Evolutionary conservation across 2,329 filamentous ascomycete species (phyloP), one percentile per base, ranked within the genome.

Genomic region (Juglanconis sp.): DNA sequence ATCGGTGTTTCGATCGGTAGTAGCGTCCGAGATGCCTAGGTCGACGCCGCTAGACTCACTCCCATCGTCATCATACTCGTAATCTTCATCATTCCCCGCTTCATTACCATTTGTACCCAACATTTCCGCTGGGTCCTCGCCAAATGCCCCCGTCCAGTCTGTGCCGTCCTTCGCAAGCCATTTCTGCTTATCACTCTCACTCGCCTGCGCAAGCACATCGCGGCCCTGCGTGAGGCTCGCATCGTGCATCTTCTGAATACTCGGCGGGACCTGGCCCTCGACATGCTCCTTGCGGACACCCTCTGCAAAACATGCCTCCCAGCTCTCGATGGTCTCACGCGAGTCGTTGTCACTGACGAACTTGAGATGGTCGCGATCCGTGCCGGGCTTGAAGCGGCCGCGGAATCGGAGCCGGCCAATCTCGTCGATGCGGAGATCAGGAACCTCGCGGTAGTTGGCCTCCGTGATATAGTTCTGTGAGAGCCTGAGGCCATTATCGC

Each of bases 401-500:
- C 81, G 81, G 81, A 98, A 96, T 40, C 86, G 84, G 11, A 98
- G 77, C 2, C 92, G 87, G 1, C 94, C 94, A 42, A 96, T 79
- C 71, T 95, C 89, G 62, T 90, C 81, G 11, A 96, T 80, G 50
- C 92, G 83, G 1, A 96, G 80, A 49, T 92, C 90, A 0, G 91
- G 89, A 11, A 91, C 82, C 1, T 82, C 76, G 9, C 79, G 75
- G 71, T 84, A 87, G 69, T 95, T 96, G 17, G 87, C 81, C 62
- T 92, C 86, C 0, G 91, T 96, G 68, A 97, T 89, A 73, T 94
- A 97, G 71, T 96, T 98, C 70, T 98, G 94, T 0, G 90, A 91
- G 10, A 98, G 79, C 4, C 94, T 86, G 63, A 84, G 79, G 0
- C 87, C 81, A 60, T 90, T 89, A 67, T 89, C 82, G 31, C 92